Conservation (phyloP, 2,329 filamentous ascomycete species). For the Diaporthe destruens region DNA sequence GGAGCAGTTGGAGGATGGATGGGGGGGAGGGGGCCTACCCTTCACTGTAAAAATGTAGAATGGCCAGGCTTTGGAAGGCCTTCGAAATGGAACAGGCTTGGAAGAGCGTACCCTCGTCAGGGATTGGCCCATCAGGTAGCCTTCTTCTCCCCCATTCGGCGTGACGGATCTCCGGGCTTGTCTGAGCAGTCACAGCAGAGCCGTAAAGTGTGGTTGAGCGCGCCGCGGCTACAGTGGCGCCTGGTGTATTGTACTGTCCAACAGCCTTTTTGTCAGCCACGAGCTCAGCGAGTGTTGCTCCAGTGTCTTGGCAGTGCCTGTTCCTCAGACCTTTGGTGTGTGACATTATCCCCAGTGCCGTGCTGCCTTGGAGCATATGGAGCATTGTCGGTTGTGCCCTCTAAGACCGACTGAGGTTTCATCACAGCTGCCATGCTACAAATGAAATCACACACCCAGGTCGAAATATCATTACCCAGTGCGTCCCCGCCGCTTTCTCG, state of each 20-base stretch:
- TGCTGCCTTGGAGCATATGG: neutral
- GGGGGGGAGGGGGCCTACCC: neutral
- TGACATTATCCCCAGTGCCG: neutral
- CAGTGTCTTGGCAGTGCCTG: neutral
- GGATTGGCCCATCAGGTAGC: constrained; percentile 16
- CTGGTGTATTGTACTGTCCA: constrained; percentile 34
- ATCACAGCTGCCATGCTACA: neutral
- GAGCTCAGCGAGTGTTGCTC: neutral
- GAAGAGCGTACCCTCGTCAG: constrained; percentile 36
- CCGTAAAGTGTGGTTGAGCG: neutral
- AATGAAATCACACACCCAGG: constrained; percentile 20
- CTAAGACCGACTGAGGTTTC: too few relatives aligned
- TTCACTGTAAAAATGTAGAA: constrained; percentile 36
- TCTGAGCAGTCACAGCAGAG: neutral
- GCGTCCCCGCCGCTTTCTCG: neutral
- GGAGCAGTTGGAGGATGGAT: neutral
- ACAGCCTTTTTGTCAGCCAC: neutral
- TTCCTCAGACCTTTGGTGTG: neutral
- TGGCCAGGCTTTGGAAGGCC: constrained; percentile 38
- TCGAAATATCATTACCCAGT: neutral
- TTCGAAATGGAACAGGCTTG: constrained; percentile 39
- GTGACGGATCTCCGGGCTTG: constrained; percentile 1
- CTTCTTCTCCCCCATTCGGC: constrained; percentile 31
- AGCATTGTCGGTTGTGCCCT: too few relatives aligned
- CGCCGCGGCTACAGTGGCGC: constrained; percentile 29